Percentiles rank a stretch among this genome's conserved stretches.
Conservation (phyloP, 768 basidiomycete genomes). For the Cubamyces lactineus region DNA sequence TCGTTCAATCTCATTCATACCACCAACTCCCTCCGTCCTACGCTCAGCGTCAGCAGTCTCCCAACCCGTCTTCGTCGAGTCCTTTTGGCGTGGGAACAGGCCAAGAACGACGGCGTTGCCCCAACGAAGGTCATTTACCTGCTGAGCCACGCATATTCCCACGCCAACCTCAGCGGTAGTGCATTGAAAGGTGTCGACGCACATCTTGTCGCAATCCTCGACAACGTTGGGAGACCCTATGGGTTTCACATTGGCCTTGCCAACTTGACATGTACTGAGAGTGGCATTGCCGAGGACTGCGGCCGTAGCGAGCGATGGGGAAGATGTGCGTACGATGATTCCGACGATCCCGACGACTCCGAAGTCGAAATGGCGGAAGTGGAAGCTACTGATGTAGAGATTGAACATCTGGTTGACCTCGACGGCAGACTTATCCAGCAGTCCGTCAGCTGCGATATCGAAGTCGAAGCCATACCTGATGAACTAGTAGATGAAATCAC, state of each 20-base stretch:
- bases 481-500: slow-evolving; percentile 23
- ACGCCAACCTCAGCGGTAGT: slow-evolving; percentile 31
- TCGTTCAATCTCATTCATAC: slow-evolving; percentile 55
- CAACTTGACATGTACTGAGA: slow-evolving; percentile 36
- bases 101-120: slow-evolving; percentile 24
- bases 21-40: slow-evolving; percentile 29
- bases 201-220: slow-evolving; percentile 37
- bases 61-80: slow-evolving; percentile 35
- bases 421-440: slow-evolving; percentile 20
- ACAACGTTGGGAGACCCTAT: slow-evolving; percentile 37
- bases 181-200: slow-evolving; percentile 46
- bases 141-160: slow-evolving; percentile 41
- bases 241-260: slow-evolving; percentile 44
- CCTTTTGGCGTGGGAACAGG: slow-evolving; percentile 42
- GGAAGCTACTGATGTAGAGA: slow-evolving; percentile 8
- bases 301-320: not conserved
- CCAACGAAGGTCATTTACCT: slow-evolving; percentile 37
- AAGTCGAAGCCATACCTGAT: slow-evolving; percentile 26
- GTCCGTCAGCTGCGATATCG: slow-evolving; percentile 7
- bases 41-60: slow-evolving; percentile 32
- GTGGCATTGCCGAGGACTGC: slow-evolving; percentile 21
- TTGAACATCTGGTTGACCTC: slow-evolving; percentile 28
- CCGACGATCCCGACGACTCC: too few relatives aligned
- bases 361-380: slow-evolving; percentile 25
- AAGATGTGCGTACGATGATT: not conserved